These are phyloP conservation scores for Aspergillus sclerotioniger DNA, from an alignment of 495 filamentous ascomycete genomes.

Conservation along the genomic window DNA sequence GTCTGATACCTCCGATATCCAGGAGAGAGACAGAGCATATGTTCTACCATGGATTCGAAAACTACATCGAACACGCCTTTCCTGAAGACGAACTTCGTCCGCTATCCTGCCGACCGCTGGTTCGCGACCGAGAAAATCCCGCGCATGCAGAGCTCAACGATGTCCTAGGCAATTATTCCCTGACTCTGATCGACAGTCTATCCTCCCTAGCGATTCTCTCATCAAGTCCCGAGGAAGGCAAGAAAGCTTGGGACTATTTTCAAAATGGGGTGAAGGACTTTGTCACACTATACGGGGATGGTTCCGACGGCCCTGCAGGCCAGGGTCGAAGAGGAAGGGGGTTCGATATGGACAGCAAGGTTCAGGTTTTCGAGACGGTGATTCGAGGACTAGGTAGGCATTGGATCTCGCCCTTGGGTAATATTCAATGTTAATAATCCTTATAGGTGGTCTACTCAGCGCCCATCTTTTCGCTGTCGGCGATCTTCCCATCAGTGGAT, in stretches of 20 bases:
- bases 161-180: slow-evolving; percentile 92
- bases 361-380: slow-evolving; percentile 96
- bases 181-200: slow-evolving; percentile 92
- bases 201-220: slow-evolving; percentile 91
- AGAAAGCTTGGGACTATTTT: slow-evolving; percentile 69
- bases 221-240: slow-evolving; percentile 57
- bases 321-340: slow-evolving; percentile 73
- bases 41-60: slow-evolving; percentile 97
- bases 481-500: slow-evolving; percentile 79
- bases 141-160: slow-evolving; percentile 88
- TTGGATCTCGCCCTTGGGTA: neutral
- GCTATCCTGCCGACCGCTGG: slow-evolving; percentile 77
- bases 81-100: slow-evolving; percentile 96
- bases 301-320: slow-evolving; percentile 63
- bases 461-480: slow-evolving; percentile 91
- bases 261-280: slow-evolving; percentile 75
- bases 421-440: slow-evolving; percentile 3
- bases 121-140: slow-evolving; percentile 76
- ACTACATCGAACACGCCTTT: slow-evolving; percentile 91
- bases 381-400: slow-evolving; percentile 76
- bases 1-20: neutral
- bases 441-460: slow-evolving; percentile 72
- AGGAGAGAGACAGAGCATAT: slow-evolving; percentile 81
- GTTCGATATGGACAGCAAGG: slow-evolving; percentile 95
- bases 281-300: slow-evolving; percentile 86